Conservation (phyloP, 257 asterid species). For the Craterostigma plantagineum region DNA sequence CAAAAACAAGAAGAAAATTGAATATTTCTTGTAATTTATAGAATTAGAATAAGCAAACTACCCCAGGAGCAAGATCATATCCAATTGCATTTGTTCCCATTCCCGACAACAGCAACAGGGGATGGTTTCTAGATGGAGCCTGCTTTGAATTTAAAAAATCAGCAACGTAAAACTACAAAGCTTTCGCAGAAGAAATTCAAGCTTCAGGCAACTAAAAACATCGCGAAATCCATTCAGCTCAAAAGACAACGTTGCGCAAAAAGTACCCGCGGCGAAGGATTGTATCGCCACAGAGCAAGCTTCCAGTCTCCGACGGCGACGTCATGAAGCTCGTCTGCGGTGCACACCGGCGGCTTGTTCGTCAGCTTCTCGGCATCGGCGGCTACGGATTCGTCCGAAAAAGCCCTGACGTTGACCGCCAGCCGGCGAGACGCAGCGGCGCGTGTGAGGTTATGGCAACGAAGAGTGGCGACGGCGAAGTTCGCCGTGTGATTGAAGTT, state of each 20-base stretch:
- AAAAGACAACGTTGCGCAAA: neutral
- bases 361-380: constrained; percentile 20
- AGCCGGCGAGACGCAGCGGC: constrained; percentile 28
- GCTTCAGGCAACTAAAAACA: neutral
- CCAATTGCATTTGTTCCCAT: constrained; percentile 97
- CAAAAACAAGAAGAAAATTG: too few relatives aligned
- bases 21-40: neutral
- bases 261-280: constrained; percentile 67
- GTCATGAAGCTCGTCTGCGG: constrained; percentile 92
- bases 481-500: constrained; percentile 47
- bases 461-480: constrained; percentile 44
- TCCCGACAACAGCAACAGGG: constrained; percentile 77
- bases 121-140: constrained; percentile 86
- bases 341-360: constrained; percentile 58
- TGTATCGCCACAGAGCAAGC: constrained; percentile 92
- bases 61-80: constrained; percentile 94
- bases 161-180: too few relatives aligned
- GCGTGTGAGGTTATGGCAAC: constrained; percentile 22
- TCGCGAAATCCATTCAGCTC: neutral
- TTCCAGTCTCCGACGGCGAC: constrained; percentile 58
- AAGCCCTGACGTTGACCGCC: constrained; percentile 18
- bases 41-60: constrained; percentile 17
- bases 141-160: constrained; percentile 15
- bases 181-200: neutral
- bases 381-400: constrained; percentile 23